A percentile compares a stretch with the other conserved stretches of the same genome.
Conservation (phyloP, 345 rosid species). For the Orychophragmus violaceus region DNA sequence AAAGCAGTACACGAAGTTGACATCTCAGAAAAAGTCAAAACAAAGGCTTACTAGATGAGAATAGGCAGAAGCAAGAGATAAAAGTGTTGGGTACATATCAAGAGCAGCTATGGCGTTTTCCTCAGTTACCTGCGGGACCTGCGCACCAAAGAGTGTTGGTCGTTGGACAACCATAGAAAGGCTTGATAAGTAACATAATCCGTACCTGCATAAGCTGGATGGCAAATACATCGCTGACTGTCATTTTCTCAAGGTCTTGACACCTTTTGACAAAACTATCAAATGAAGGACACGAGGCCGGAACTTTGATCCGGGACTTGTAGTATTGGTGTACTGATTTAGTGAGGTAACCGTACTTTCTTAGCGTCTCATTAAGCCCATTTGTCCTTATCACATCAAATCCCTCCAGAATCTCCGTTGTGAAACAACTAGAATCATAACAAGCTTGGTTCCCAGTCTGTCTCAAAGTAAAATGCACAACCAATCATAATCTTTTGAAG, state of each 20-base stretch:
- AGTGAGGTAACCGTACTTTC: conserved; percentile 71
- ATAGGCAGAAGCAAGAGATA: conserved; percentile 76
- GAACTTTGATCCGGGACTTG: conserved; percentile 28
- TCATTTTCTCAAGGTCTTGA: conserved; percentile 71
- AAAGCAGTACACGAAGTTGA: neutral
- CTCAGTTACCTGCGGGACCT: conserved; percentile 87
- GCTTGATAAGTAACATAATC: neutral
- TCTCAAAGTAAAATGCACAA: neutral
- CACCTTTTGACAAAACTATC: conserved; percentile 60
- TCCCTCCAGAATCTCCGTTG: conserved; percentile 86
- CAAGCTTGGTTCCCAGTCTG: conserved; percentile 19
- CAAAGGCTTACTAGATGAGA: conserved; percentile 63
- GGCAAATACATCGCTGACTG: conserved; percentile 80
- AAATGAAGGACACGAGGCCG: conserved; percentile 43
- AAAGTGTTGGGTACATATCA: conserved; percentile 67
- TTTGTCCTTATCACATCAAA: conserved; percentile 76
- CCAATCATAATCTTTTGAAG: neutral
- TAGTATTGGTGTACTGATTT: conserved; percentile 59
- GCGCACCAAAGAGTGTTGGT: no score
- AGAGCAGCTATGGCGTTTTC: conserved; percentile 69
- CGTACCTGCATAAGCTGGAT: conserved; percentile 93
- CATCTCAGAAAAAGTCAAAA: neutral
- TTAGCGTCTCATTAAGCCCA: conserved; percentile 61
- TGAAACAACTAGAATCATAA: conserved; percentile 67
- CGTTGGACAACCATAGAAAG: neutral